A percentile compares a stretch with the other conserved stretches of the same genome.
Conservation (phyloP, 257 asterid genomes). For the Solanum paucissectum region DNA sequence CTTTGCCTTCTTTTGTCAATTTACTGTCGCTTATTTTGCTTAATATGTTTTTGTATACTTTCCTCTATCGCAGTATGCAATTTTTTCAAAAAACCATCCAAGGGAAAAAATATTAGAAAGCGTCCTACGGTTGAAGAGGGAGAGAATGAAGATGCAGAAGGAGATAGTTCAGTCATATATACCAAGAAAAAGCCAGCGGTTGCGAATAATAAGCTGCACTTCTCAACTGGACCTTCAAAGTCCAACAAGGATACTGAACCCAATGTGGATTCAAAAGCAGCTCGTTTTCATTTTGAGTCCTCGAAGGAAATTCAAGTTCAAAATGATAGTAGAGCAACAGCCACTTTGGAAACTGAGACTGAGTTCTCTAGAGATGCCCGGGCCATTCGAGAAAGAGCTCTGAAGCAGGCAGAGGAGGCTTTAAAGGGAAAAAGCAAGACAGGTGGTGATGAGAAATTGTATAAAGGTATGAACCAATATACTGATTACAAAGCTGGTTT, state of each 20-base stretch:
- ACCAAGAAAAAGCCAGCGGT: not conserved
- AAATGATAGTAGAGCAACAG: not conserved
- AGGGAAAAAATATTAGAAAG: not conserved
- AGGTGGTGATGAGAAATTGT: not conserved
- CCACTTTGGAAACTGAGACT: not conserved
- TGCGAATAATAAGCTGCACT: not conserved
- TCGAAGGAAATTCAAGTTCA: not conserved
- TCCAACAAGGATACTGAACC: not conserved
- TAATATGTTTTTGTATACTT: not conserved
- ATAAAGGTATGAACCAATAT: slow-evolving; percentile 49
- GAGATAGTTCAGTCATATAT: not conserved
- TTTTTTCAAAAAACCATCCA: not conserved
- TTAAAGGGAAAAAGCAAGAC: not conserved
- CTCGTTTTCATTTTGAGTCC: not conserved
- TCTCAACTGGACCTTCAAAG: not conserved
- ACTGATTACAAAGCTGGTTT: slow-evolving; percentile 95
- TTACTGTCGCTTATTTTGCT: not conserved
- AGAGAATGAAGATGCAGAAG: not conserved
- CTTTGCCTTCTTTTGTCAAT: not conserved
- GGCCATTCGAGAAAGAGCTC: not conserved
- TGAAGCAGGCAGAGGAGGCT: not conserved
- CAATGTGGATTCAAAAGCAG: not conserved
- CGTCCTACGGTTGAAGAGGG: not conserved
- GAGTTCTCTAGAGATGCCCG: not conserved
- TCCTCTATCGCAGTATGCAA: not conserved